Conservation (phyloP, 352 stramenopile species). For the Halophytophthora batemanensis region DNA sequence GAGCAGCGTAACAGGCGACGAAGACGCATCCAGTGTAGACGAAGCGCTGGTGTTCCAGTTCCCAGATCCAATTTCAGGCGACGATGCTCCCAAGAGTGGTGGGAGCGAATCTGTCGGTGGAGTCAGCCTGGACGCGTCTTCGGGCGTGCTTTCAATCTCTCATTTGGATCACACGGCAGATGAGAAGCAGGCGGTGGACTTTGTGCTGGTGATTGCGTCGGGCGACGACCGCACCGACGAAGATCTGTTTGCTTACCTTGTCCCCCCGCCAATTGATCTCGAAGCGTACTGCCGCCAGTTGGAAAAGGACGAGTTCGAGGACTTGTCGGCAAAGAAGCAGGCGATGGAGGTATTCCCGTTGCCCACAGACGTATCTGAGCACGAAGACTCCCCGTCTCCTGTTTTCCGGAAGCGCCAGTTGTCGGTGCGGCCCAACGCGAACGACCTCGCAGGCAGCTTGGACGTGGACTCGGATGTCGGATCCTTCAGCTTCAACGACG, state of each 20-base stretch:
- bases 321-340: conserved; percentile 16
- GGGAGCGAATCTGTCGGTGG: background rate
- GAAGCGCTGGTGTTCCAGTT: conserved; percentile 1
- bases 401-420: conserved; percentile 9
- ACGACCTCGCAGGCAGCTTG: conserved; percentile 13
- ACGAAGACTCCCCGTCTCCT: conserved; percentile 4
- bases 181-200: conserved; percentile 56
- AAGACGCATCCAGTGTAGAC: conserved; percentile 8
- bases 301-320: conserved; percentile 59
- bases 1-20: conserved; percentile 10
- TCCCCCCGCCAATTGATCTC: conserved; percentile 78
- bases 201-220: conserved; percentile 81
- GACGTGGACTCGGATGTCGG: conserved; percentile 17
- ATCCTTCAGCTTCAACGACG: conserved; percentile 21
- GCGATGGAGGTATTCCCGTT: conserved; percentile 6
- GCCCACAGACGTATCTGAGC: conserved; percentile 5
- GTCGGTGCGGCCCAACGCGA: conserved; percentile 13
- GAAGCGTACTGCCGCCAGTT: conserved; percentile 76
- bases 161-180: conserved; percentile 19
- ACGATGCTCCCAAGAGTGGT: background rate
- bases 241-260: conserved; percentile 76
- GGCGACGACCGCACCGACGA: conserved; percentile 82
- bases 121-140: conserved; percentile 6
- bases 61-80: background rate
- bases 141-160: conserved; percentile 3